Percentiles rank a stretch among this genome's conserved stretches.
These are phyloP conservation scores for Ceratobasidium sp. DNA, from an alignment of 1,284 basidiomycete genomes.

Conservation along the genomic window DNA sequence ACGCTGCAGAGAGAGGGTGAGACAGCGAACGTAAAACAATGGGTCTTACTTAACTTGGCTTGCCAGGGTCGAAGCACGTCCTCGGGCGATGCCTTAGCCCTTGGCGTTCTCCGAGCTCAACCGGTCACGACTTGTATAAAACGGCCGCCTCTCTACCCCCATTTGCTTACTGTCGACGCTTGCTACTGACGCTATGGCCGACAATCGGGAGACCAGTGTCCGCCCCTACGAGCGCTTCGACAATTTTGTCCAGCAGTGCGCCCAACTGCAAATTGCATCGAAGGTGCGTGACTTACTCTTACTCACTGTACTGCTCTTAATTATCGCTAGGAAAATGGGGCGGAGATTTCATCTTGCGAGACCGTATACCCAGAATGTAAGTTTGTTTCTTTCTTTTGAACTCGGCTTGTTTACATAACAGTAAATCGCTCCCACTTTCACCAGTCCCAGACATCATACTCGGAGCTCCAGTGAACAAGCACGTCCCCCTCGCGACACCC, in stretches of 20 bases:
- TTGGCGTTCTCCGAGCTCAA: no score
- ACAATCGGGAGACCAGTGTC: not conserved
- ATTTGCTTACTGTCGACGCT: no score
- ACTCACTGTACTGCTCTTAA: not conserved
- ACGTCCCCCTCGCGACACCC: not conserved
- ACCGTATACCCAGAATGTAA: constrained; percentile 16
- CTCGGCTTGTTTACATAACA: not conserved
- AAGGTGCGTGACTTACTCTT: not conserved
- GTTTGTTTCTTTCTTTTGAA: not conserved
- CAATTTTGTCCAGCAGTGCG: constrained; percentile 22
- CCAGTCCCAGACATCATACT: constrained; percentile 8
- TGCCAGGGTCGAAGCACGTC: no score
- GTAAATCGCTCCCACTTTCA: not conserved
- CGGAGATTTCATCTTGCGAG: not conserved
- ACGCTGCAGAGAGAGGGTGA: no score
- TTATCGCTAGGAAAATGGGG: not conserved
- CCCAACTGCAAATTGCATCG: constrained; percentile 28
- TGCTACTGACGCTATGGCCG: no score
- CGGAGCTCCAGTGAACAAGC: not conserved
- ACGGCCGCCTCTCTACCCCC: no score
- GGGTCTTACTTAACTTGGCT: no score
- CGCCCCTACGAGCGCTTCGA: constrained; percentile 25
- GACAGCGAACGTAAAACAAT: no score
- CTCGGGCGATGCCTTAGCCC: no score
- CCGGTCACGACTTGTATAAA: no score